Conservation (phyloP, 2,329 filamentous ascomycete genomes). For the Podosphaera xanthii region DNA sequence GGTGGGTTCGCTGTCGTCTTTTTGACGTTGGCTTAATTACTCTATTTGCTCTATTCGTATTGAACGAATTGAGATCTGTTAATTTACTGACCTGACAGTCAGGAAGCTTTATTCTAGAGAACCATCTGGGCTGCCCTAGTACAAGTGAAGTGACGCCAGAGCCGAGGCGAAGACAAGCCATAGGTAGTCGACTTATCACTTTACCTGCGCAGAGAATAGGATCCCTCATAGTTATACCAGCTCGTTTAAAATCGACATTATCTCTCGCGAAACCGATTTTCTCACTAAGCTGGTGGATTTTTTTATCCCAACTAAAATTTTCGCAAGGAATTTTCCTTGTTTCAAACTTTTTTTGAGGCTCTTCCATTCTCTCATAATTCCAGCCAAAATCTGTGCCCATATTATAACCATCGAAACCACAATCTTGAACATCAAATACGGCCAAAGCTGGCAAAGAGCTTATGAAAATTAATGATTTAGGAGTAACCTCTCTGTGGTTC, state of each 20-base stretch:
- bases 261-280: conserved; percentile 13
- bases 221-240: conserved; percentile 8
- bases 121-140: neutral
- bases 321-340: neutral
- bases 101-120: neutral
- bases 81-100: neutral
- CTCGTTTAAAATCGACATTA: conserved; percentile 11
- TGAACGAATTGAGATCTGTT: neutral
- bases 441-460: conserved; percentile 14
- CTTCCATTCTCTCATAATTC: conserved; percentile 2
- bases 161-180: conserved; percentile 14
- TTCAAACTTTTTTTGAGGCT: neutral
- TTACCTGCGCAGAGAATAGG: conserved; percentile 8
- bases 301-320: conserved; percentile 9
- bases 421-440: conserved; percentile 13
- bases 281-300: conserved; percentile 6
- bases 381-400: conserved; percentile 2
- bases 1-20: neutral
- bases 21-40: neutral
- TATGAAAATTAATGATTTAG: conserved; percentile 12
- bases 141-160: neutral
- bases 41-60: neutral
- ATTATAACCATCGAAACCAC: conserved; percentile 5
- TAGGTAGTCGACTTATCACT: conserved; percentile 9
- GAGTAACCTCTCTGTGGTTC: conserved; percentile 12